Evolutionary conservation across 1,284 basidiomycete genomes (phyloP).

Genomic region (Psilocybe mexicana): DNA sequence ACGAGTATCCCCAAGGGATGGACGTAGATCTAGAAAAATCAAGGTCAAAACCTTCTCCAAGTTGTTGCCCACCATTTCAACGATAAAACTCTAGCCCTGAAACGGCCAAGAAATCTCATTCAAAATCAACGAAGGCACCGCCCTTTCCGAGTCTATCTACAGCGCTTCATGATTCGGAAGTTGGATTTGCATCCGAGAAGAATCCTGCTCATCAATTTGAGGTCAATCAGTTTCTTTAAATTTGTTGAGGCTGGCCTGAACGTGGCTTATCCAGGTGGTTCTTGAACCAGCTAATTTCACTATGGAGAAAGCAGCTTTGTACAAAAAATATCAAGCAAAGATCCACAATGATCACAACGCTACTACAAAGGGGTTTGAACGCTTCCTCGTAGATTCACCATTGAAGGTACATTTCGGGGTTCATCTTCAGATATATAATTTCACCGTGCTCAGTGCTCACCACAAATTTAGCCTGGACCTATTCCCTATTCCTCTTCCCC

Average conservation of each 20-base stretch:
- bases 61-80: neutral
- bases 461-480: constrained; percentile 40
- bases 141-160: constrained; percentile 40
- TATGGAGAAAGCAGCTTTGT: constrained; percentile 80
- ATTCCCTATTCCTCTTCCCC: constrained; percentile 58
- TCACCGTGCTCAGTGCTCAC: constrained; percentile 4
- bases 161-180: constrained; percentile 50
- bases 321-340: constrained; percentile 70
- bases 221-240: constrained; percentile 35
- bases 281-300: constrained; percentile 78
- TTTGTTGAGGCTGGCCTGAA: neutral
- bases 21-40: constrained; percentile 20
- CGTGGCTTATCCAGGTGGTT: constrained; percentile 49
- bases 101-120: constrained; percentile 1
- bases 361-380: constrained; percentile 54
- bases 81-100: neutral
- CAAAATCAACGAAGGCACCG: constrained; percentile 23
- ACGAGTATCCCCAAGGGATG: constrained; percentile 28
- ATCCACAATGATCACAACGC: constrained; percentile 74
- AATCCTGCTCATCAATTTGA: constrained; percentile 46
- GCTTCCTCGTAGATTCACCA: constrained; percentile 83
- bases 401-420: constrained; percentile 48
- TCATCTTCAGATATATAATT: neutral
- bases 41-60: constrained; percentile 10
- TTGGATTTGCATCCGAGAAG: constrained; percentile 27